phyloP scores from a whole-genome alignment of 106 monocot species.

The Platanthera zijinensis region DNA sequence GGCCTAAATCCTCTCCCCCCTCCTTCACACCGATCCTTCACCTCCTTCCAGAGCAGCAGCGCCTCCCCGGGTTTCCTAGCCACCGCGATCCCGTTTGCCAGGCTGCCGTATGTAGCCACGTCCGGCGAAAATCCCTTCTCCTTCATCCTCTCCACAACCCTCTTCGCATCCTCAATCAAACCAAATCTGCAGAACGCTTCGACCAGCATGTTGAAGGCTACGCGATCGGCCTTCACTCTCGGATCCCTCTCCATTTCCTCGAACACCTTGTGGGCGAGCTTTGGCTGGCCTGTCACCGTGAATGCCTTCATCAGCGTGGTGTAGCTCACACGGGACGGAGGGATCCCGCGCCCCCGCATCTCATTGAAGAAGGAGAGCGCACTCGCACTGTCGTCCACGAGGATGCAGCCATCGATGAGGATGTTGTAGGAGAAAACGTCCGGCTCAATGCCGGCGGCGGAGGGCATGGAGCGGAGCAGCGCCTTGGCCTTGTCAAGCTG shows the following conservation, averaged over 20 bases:
- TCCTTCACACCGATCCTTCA: conserved; percentile 55
- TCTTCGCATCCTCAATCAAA: conserved; percentile 59
- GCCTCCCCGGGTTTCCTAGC: conserved; percentile 85
- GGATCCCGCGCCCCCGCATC: conserved; percentile 76
- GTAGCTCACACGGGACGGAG: conserved; percentile 81
- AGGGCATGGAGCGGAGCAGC: conserved; percentile 45
- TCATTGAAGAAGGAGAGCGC: conserved; percentile 83
- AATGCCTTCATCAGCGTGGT: conserved; percentile 97
- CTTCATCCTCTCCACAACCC: conserved; percentile 63
- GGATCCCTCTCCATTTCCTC: conserved; percentile 79
- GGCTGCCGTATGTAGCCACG: conserved; percentile 71
- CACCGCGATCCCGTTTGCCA: conserved; percentile 73
- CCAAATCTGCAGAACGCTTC: conserved; percentile 81
- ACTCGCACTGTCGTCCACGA: conserved; percentile 60
- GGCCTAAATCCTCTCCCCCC: conserved; percentile 26
- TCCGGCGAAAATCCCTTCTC: conserved; percentile 68
- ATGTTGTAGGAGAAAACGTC: conserved; percentile 76
- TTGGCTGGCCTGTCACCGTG: conserved; percentile 67
- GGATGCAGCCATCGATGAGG: conserved; percentile 82
- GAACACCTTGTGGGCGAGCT: conserved; percentile 77
- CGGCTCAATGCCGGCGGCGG: conserved; percentile 38
- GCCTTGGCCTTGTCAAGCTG: conserved; percentile 69
- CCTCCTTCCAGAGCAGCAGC: conserved; percentile 80
- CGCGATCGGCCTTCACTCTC: conserved; percentile 60
- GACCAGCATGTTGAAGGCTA: conserved; percentile 88